phyloP scores from a whole-genome alignment of 345 rosid genomes.

The Cardamine chenopodiifolia region DNA sequence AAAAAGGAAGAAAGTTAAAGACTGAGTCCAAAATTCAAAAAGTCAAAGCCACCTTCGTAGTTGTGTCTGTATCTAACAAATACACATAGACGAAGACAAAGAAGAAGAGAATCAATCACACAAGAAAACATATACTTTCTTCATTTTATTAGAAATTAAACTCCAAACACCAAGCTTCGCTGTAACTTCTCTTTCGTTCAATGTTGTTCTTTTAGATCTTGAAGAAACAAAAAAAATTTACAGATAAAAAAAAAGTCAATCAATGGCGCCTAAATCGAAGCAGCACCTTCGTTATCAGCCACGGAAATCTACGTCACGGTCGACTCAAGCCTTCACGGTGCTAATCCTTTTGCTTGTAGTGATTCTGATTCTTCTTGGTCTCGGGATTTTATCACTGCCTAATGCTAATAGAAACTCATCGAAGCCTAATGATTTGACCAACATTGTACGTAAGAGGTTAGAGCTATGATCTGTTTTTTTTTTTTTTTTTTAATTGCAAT shows the following conservation, averaged over 20 bases:
- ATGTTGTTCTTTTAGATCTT: slow-evolving; percentile 34
- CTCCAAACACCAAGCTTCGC: slow-evolving; percentile 8
- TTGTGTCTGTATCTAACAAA: slow-evolving; percentile 29
- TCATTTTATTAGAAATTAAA: neutral
- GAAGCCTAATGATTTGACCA: slow-evolving; percentile 74
- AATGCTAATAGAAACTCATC: slow-evolving; percentile 50
- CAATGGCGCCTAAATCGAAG: slow-evolving; percentile 43
- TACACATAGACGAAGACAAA: slow-evolving; percentile 25
- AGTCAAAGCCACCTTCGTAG: slow-evolving; percentile 41
- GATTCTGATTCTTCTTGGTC: slow-evolving; percentile 70
- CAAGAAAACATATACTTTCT: neutral
- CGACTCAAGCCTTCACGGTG: slow-evolving; percentile 56
- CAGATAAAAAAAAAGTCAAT: neutral
- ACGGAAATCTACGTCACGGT: slow-evolving; percentile 47
- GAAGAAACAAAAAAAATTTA: neutral
- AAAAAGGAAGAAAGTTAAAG: neutral
- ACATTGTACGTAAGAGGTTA: slow-evolving; percentile 61
- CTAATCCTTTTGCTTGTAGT: slow-evolving; percentile 62
- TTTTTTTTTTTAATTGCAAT: neutral
- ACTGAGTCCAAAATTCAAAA: neutral
- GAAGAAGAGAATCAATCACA: slow-evolving; percentile 27
- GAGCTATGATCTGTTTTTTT: neutral
- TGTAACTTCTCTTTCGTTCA: slow-evolving; percentile 3
- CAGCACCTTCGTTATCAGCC: slow-evolving; percentile 39
- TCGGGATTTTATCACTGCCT: slow-evolving; percentile 76